These are phyloP conservation scores for Lindgomyces ingoldianus DNA, from an alignment of 495 filamentous ascomycete species.

Conservation along the genomic window DNA sequence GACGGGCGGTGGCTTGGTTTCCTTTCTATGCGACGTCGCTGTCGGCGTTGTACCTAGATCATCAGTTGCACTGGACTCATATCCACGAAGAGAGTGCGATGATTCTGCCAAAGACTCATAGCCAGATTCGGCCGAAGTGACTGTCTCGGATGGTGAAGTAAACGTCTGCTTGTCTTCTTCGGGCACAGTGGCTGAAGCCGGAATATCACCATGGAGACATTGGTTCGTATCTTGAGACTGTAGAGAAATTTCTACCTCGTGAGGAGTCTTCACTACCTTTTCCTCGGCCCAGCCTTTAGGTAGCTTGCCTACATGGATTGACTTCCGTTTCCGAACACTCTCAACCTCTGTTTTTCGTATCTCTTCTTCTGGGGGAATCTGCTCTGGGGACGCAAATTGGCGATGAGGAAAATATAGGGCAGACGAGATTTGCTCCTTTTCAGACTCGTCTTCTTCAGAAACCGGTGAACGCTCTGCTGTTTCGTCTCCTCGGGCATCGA, in stretches of 20 bases:
- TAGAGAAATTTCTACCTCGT: constrained; percentile 61
- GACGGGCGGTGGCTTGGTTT: constrained; percentile 5
- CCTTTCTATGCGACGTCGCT: constrained; percentile 48
- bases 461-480: constrained; percentile 32
- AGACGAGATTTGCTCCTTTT: constrained; percentile 91
- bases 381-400: constrained; percentile 47
- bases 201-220: constrained; percentile 62
- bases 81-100: constrained; percentile 50
- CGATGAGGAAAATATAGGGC: constrained; percentile 90
- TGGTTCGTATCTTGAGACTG: constrained; percentile 62
- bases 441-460: constrained; percentile 76
- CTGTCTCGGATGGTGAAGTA: constrained; percentile 17
- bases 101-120: constrained; percentile 59
- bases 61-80: constrained; percentile 56
- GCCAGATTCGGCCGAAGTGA: constrained; percentile 59
- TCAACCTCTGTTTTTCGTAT: constrained; percentile 24
- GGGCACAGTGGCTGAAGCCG: constrained; percentile 33
- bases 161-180: constrained; percentile 29
- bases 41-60: constrained; percentile 64
- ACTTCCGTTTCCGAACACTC: constrained; percentile 21
- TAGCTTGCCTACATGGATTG: constrained; percentile 37
- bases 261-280: constrained; percentile 24
- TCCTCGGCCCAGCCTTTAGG: constrained; percentile 41
- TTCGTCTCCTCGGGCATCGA: constrained; percentile 42
- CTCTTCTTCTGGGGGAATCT: constrained; percentile 8